Evolutionary conservation across 148 eudicot genomes (phyloP), one percentile per base, ranked within the genome.

Genomic region (Vaccinium darrowii): DNA sequence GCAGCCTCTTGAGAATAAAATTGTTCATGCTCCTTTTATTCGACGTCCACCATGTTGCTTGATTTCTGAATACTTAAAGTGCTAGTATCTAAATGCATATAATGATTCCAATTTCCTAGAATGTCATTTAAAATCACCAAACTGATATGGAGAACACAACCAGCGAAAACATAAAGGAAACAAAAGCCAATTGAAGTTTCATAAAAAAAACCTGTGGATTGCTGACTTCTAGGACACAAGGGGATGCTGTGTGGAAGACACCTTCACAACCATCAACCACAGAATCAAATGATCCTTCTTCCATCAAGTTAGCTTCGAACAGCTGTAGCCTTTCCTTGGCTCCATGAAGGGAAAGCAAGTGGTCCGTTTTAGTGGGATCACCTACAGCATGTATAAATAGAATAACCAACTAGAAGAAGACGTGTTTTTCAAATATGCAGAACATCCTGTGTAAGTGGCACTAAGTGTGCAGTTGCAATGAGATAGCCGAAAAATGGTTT

Each of bases 231-330:
- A 27, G 12, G 11, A 51, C 3, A 18, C 43, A 25, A 36, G 84
- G 84, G 18, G 75, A 81, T 62, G 84, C 84, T 39, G 76, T 81
- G 27, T 67, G 84, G 57, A 81, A 79, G 60, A 79, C 81, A n/a
- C 81, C 65, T 51, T 79, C 81, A 25, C 81, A 79, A 53, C 81
- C 81, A 54, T 79, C 63, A 1, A 79, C 47, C 39, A 30, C 81
- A 14, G 81, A 5, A 79, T 79, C 81, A 79, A 79, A 79, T 11
- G 81, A 79, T 15, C 81, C 81, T 52, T 54, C 81, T 51, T 79
- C 81, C 9, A 52, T n/a, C 67, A 81, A 49, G 33, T 81, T 81
- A 63, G 84, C 84, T 81, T 63, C 58, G 9, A 81, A 67, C 72
- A 81, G 58, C 4, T 63, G 76, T 19, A 81, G 84, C 57, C 84